Conservation (phyloP, 2,329 filamentous ascomycete species). For the Calonectria montana region DNA sequence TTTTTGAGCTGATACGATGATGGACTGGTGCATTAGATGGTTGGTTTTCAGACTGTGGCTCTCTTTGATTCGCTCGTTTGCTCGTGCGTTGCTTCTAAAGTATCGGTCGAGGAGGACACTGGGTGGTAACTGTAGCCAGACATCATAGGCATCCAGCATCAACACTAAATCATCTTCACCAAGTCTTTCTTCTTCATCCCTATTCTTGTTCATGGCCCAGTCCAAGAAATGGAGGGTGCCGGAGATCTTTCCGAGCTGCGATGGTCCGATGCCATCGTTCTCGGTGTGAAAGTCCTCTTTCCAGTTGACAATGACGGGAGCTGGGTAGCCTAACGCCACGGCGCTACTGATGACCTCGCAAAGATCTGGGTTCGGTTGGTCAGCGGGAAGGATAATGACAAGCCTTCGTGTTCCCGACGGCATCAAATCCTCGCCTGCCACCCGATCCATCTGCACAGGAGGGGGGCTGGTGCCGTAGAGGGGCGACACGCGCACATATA, state of each 20-base stretch:
- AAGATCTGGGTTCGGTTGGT: neutral
- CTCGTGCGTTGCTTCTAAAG: neutral
- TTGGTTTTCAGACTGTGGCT: neutral
- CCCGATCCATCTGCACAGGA: neutral
- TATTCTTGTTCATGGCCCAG: neutral
- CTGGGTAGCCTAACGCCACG: neutral
- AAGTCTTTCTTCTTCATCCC: neutral
- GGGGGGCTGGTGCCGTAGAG: neutral
- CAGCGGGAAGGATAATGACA: neutral
- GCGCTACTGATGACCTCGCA: neutral
- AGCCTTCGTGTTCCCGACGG: neutral
- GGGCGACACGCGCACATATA: neutral
- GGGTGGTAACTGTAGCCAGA: neutral
- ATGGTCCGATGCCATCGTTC: neutral
- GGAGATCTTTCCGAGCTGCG: neutral
- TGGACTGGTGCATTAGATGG: neutral
- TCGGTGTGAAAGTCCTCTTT: neutral
- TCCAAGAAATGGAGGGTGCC: neutral
- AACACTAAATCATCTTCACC: neutral
- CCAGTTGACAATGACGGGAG: neutral
- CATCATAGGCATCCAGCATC: neutral
- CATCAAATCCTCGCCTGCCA: neutral
- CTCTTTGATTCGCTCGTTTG: neutral
- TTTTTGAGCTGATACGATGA: neutral
- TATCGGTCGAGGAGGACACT: neutral